phyloP scores from a whole-genome alignment of 1,284 basidiomycete species.

The Pyrrhoderma noxium region DNA sequence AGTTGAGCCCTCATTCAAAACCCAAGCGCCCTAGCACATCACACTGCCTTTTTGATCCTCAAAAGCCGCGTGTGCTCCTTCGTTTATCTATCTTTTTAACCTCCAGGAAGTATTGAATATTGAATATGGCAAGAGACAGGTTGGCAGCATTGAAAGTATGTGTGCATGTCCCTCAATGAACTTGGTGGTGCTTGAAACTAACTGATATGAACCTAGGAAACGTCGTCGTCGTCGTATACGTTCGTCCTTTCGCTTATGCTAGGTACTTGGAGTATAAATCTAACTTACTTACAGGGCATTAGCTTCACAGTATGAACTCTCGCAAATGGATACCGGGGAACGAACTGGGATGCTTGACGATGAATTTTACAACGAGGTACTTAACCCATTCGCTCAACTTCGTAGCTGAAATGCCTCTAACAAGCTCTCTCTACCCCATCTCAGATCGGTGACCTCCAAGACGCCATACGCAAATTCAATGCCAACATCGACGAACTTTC shows the following conservation, averaged over 20 bases:
- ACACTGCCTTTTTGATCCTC: background rate
- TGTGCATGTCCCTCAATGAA: slow-evolving; percentile 22
- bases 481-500: slow-evolving; percentile 62
- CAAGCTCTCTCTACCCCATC: background rate
- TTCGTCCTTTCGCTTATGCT: too few relatives aligned
- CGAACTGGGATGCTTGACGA: slow-evolving; percentile 34
- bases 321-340: slow-evolving; percentile 44
- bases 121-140: slow-evolving; percentile 69
- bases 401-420: background rate
- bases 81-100: slow-evolving; percentile 18
- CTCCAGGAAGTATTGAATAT: too few relatives aligned
- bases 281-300: too few relatives aligned
- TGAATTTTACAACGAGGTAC: slow-evolving; percentile 69
- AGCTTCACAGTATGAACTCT: slow-evolving; percentile 55
- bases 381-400: slow-evolving; percentile 17
- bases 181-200: too few relatives aligned
- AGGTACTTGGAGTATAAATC: too few relatives aligned
- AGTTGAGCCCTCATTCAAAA: too few relatives aligned
- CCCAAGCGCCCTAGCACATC: too few relatives aligned
- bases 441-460: slow-evolving; percentile 42
- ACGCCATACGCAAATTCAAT: slow-evolving; percentile 60
- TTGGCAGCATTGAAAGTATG: slow-evolving; percentile 74
- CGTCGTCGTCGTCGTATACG: too few relatives aligned
- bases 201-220: too few relatives aligned
- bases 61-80: slow-evolving; percentile 12